Evolutionary conservation across 2,329 filamentous ascomycete species (phyloP).

Genomic region (Ascochyta clinopodiicola): DNA sequence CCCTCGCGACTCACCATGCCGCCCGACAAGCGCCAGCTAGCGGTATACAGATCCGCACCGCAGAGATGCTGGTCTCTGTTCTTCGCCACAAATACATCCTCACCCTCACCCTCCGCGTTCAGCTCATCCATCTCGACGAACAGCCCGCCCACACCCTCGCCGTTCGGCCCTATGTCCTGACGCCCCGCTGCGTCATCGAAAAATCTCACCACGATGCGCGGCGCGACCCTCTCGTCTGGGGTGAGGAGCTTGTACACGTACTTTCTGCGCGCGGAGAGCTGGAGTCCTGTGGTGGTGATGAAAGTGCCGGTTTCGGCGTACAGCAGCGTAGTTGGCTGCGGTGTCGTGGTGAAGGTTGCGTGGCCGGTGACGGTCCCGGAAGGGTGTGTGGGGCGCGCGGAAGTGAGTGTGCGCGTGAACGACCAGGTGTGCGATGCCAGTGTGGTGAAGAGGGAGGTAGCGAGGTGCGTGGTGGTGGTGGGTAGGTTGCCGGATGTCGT

Average conservation of each 20-base stretch:
- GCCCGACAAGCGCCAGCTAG: slow-evolving; percentile 71
- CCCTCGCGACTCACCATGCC: slow-evolving; percentile 16
- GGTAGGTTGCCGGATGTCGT: not conserved
- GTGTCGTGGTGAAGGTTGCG: slow-evolving; percentile 57
- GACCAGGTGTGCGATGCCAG: slow-evolving; percentile 58
- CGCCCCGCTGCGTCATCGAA: slow-evolving; percentile 18
- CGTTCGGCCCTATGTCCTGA: slow-evolving; percentile 17
- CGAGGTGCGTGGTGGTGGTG: not conserved
- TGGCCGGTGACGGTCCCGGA: slow-evolving; percentile 71
- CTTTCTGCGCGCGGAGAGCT: slow-evolving; percentile 66
- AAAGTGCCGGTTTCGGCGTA: slow-evolving; percentile 74
- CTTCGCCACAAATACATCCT: slow-evolving; percentile 31
- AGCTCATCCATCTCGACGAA: slow-evolving; percentile 73
- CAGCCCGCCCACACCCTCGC: slow-evolving; percentile 69
- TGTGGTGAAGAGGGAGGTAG: slow-evolving; percentile 20
- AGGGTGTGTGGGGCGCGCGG: slow-evolving; percentile 65
- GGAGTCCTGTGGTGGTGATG: slow-evolving; percentile 59
- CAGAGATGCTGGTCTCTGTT: slow-evolving; percentile 74
- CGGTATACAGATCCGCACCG: slow-evolving; percentile 73
- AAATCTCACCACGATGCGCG: slow-evolving; percentile 10
- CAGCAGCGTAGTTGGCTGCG: slow-evolving; percentile 62
- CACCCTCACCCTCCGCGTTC: not conserved
- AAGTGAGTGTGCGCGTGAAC: slow-evolving; percentile 64
- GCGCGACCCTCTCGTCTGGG: slow-evolving; percentile 23
- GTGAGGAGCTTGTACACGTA: slow-evolving; percentile 65